These are phyloP conservation scores for Penicillium brevicompactum DNA, from an alignment of 2,329 filamentous ascomycete species.

Conservation along the genomic window DNA sequence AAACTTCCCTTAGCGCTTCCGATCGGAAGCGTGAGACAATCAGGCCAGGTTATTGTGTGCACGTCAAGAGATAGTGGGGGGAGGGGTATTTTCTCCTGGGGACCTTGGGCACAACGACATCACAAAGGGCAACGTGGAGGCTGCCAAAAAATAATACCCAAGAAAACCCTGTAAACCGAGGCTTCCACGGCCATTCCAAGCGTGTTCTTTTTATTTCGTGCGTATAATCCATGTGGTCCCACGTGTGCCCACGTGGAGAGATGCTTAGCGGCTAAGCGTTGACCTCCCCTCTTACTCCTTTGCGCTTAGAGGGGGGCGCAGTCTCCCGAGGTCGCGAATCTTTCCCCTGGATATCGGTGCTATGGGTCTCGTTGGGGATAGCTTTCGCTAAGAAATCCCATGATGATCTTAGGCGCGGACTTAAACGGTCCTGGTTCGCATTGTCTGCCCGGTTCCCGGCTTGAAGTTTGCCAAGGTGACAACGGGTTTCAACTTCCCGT, in stretches of 20 bases:
- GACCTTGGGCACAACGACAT: not conserved
- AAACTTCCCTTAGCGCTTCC: slow-evolving; percentile 1
- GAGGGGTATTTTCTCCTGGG: slow-evolving; percentile 1
- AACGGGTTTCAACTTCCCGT: not conserved
- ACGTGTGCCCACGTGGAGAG: slow-evolving; percentile 41
- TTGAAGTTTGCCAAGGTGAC: not conserved
- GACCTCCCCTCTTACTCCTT: slow-evolving; percentile 10
- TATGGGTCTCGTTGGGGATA: not conserved
- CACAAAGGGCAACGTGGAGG: not conserved
- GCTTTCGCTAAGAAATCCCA: slow-evolving; percentile 4
- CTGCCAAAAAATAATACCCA: not conserved
- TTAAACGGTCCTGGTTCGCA: not conserved
- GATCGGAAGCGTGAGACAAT: not conserved
- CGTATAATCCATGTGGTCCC: slow-evolving; percentile 35
- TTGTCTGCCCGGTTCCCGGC: not conserved
- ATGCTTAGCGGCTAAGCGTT: slow-evolving; percentile 20
- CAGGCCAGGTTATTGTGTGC: not conserved
- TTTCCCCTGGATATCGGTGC: not conserved
- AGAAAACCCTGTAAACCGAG: not conserved
- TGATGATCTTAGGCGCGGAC: not conserved
- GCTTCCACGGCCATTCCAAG: slow-evolving; percentile 31
- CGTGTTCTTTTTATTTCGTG: slow-evolving; percentile 24
- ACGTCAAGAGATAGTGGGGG: slow-evolving; percentile 1
- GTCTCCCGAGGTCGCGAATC: slow-evolving; percentile 4
- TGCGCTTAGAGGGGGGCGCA: slow-evolving; percentile 14